These are phyloP conservation scores for Fusarium sp. DNA, from an alignment of 2,329 filamentous ascomycete genomes.

Conservation along the genomic window DNA sequence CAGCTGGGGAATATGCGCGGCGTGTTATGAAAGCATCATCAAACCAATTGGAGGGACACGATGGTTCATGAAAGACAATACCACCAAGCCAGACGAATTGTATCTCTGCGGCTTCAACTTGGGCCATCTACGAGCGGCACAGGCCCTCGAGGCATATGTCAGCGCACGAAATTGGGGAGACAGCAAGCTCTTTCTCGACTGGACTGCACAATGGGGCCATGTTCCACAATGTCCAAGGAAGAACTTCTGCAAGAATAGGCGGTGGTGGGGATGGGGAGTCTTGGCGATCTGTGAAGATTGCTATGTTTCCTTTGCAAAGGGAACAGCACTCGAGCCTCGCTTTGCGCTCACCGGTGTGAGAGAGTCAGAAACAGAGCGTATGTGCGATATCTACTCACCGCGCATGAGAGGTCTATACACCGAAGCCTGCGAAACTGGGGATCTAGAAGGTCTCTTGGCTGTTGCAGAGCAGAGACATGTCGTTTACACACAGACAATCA, in stretches of 20 bases:
- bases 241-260: constrained; percentile 12
- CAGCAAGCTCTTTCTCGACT: constrained; percentile 39
- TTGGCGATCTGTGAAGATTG: constrained; percentile 51
- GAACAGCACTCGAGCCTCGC: constrained; percentile 38
- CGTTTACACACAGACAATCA: constrained; percentile 47
- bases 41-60: constrained; percentile 43
- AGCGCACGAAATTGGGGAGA: constrained; percentile 44
- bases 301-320: constrained; percentile 46
- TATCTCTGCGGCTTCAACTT: constrained; percentile 49
- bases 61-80: constrained; percentile 43
- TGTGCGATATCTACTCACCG: constrained; percentile 51
- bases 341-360: constrained; percentile 43
- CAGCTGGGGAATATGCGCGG: constrained; percentile 49
- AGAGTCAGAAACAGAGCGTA: constrained; percentile 24
- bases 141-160: constrained; percentile 35
- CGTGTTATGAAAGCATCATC: constrained; percentile 47
- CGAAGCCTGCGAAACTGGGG: constrained; percentile 40
- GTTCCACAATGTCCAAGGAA: constrained; percentile 41
- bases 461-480: constrained; percentile 38
- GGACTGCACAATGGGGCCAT: constrained; percentile 42
- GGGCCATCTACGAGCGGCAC: constrained; percentile 39
- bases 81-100: constrained; percentile 15
- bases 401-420: constrained; percentile 49
- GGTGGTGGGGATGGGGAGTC: constrained; percentile 49
- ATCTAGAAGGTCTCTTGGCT: constrained; percentile 40